phyloP scores from a whole-genome alignment of 331 rosid species.

The Malus hybrid region DNA sequence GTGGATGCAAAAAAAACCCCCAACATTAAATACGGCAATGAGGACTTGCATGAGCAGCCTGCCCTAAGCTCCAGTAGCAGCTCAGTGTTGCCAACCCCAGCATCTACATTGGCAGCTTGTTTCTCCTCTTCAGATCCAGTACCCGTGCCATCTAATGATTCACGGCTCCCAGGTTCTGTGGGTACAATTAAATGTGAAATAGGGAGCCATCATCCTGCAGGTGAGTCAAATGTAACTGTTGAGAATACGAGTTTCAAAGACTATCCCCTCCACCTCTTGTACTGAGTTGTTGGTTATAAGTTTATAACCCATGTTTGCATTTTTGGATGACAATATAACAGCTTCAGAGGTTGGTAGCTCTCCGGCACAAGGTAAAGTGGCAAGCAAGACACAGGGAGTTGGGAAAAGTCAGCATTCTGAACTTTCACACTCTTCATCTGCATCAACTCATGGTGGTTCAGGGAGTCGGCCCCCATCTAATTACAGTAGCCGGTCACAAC shows the following conservation, averaged over 20 bases:
- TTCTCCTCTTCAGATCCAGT: conserved; percentile 62
- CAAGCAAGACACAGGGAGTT: conserved; percentile 50
- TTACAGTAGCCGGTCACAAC: conserved; percentile 64
- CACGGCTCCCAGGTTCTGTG: conserved; percentile 48
- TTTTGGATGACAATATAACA: conserved; percentile 28
- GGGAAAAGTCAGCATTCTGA: conserved; percentile 49
- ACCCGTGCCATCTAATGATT: conserved; percentile 53
- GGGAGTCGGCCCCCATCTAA: conserved; percentile 69
- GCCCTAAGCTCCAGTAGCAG: conserved; percentile 29
- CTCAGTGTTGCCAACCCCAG: conserved; percentile 21
- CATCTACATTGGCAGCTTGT: conserved; percentile 40
- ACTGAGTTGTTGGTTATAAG: conserved; percentile 16
- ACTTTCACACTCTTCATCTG: conserved; percentile 32
- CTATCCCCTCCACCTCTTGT: not conserved
- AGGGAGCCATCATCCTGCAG: conserved; percentile 39
- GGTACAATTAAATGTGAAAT: conserved; percentile 58
- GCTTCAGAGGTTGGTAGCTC: conserved; percentile 50
- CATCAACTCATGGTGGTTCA: conserved; percentile 44
- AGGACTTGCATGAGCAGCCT: conserved; percentile 26
- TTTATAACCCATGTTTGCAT: not conserved
- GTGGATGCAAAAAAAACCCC: conserved; percentile 34
- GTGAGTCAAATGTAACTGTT: conserved; percentile 27
- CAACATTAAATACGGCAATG: conserved; percentile 26
- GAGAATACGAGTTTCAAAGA: no score
- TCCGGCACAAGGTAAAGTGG: conserved; percentile 45